phyloP scores from a whole-genome alignment of 2,329 filamentous ascomycete genomes.

The Xylaria sp. region DNA sequence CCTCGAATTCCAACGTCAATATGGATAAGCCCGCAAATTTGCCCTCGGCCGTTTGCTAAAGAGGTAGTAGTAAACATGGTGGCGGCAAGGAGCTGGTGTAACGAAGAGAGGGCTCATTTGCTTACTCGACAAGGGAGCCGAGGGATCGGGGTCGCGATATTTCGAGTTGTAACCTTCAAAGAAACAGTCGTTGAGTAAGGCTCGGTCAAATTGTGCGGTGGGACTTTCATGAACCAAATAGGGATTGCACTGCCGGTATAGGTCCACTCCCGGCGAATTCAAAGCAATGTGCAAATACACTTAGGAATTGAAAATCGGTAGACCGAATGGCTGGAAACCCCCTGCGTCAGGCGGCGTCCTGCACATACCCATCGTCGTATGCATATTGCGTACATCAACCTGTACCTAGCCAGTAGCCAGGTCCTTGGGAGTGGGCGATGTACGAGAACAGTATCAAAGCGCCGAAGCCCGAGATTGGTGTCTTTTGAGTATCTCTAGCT shows the following conservation, averaged over 20 bases:
- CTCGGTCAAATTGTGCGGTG: slow-evolving; percentile 26
- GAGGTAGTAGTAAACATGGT: slow-evolving; percentile 17
- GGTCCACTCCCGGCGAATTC: slow-evolving; percentile 22
- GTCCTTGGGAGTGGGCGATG: slow-evolving; percentile 9
- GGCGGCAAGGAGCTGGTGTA: slow-evolving; percentile 20
- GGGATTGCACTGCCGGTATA: slow-evolving; percentile 13
- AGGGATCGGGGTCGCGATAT: slow-evolving; percentile 9
- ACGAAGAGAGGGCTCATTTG: slow-evolving; percentile 14
- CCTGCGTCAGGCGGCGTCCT: slow-evolving; percentile 3
- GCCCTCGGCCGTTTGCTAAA: not conserved
- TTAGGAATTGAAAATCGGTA: not conserved
- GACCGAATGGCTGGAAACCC: slow-evolving; percentile 21
- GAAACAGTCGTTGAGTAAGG: slow-evolving; percentile 12
- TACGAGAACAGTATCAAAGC: slow-evolving; percentile 4
- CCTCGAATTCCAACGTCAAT: not conserved
- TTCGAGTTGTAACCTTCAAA: not conserved
- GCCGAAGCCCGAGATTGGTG: not conserved
- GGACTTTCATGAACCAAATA: slow-evolving; percentile 4
- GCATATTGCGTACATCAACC: slow-evolving; percentile 22
- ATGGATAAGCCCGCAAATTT: not conserved
- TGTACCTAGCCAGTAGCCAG: slow-evolving; percentile 1
- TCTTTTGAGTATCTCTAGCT: not conserved
- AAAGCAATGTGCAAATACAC: not conserved
- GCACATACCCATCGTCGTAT: slow-evolving; percentile 13
- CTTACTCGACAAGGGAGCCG: slow-evolving; percentile 13